Evolutionary conservation across 1,284 basidiomycete genomes (phyloP), one percentile per base, ranked within the genome.

Genomic region (Trametes polyzona): DNA sequence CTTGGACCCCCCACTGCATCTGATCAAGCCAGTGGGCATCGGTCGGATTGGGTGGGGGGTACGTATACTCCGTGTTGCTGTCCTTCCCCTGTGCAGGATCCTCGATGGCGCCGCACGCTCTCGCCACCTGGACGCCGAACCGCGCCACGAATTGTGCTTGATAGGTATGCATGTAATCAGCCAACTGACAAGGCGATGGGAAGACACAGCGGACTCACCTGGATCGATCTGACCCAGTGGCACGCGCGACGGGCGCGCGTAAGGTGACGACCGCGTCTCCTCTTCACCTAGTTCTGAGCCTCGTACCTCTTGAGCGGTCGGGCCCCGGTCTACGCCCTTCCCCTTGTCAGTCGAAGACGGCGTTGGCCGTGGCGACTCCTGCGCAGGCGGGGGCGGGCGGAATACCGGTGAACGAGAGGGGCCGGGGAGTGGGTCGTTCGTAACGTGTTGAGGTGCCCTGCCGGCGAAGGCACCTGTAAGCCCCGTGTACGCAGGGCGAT

Each of bases 1-100:
- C 10, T 26, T 23, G 21, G 17, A 62, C 9, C 10, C 21, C 16
- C 2, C 4, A 21, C 4, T 21, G 14, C 57, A 62, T 62, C n/a
- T 24, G 3, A 2, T 26, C n/a, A 16, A 58, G 46, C 57, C 61
- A 65, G 21, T 37, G 3, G 12, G 33, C 39, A 26, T 53, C 37
- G 4, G 37, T 10, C 3, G 55, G 46, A 12, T 57, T 16, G 1
- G 46, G 44, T 1, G 64, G 64, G 4, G 57, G 57, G 37, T 55
- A 52, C 36, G 29, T 17, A 35, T 58, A 63, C 16, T 8, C 21
- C 9, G 47, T 42, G 23, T 46, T 23, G 12, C 44, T 39, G 23
- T 51, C 37, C 21, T 36, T 39, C 16, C 27, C 37, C 33, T 29
- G 33, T 16, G 50, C 19, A 24, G 52, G 43, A 16, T 48, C 40